Evolutionary conservation across 2,329 filamentous ascomycete species (phyloP), one percentile per base, ranked within the genome.

Genomic region (Fusarium denticulatum): DNA sequence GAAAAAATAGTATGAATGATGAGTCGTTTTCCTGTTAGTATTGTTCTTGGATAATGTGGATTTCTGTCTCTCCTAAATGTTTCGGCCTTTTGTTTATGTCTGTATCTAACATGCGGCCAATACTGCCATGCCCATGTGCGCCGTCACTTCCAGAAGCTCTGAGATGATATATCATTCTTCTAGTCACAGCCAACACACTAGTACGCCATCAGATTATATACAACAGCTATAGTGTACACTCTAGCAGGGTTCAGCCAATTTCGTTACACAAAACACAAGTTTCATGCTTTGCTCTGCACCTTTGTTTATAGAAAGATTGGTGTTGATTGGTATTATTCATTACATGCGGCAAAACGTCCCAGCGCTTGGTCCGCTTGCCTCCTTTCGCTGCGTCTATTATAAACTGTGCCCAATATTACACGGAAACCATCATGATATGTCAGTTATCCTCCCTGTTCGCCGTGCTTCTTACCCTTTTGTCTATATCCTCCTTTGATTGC

Each of bases 351-450:
- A 80, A 78, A 78, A 76, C 78, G 75, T 81, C 79, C 81, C 82
- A 84, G 82, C 82, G 79, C 82, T 84, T 84, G 82, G 82, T 84
- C 76, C 77, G 78, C 79, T 73, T 74, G 62, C 64, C 65, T 66
- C 63, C 58, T 69, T 71, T 69, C 57, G 71, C 53, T 60, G 62
- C 59, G 42, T 77, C 58, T 77, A 70, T 73, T 37, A 67, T 34
- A 34, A 34, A 62, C 60, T 59, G 30, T n/a, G 32, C 58, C 32
- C 24, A 39, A 67, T 67, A 59, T 56, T 69, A 67, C 52, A 70
- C 64, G 65, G 45, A 68, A 69, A 56, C 47, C 52, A 49, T 46
- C 49, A 70, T 58, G 59, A 43, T 53, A 32, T 70, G 60, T 34
- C 45, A 61, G 62, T 67, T 69, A 53, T 55, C 55, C 52, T 64